These are phyloP conservation scores for Aspergillus nomiae DNA, from an alignment of 2,329 filamentous ascomycete genomes.

Conservation along the genomic window DNA sequence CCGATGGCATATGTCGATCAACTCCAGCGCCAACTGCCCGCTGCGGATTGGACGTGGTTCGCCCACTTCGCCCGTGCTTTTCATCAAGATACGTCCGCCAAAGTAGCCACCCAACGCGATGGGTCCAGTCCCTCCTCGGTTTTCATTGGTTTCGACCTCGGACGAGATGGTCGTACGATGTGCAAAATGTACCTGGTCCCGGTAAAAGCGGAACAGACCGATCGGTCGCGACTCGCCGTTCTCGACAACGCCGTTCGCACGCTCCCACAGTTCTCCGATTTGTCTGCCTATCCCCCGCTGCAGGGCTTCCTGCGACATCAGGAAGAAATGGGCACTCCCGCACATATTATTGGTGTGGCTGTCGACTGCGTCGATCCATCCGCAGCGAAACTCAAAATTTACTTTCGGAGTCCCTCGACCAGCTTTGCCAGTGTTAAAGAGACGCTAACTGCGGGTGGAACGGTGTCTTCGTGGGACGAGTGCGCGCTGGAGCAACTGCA, in stretches of 20 bases:
- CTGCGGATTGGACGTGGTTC: slow-evolving; percentile 2
- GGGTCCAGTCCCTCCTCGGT: background rate
- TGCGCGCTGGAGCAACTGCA: background rate
- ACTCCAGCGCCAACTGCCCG: background rate
- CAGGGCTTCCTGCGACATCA: background rate
- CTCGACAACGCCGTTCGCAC: background rate
- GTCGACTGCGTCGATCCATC: background rate
- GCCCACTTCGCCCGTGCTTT: slow-evolving; percentile 3
- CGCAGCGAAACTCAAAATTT: background rate
- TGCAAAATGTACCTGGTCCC: background rate
- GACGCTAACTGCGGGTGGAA: background rate
- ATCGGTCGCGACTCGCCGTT: background rate
- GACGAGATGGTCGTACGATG: background rate
- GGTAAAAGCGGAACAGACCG: background rate
- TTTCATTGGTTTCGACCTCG: background rate
- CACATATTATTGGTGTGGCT: background rate
- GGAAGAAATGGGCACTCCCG: background rate
- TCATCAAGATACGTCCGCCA: background rate
- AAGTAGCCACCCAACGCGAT: background rate
- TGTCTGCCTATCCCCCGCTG: background rate
- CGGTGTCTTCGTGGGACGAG: background rate
- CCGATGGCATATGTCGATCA: background rate
- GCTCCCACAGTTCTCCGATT: background rate
- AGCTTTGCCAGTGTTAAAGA: background rate
- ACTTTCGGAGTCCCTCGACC: background rate